Percentiles rank a stretch among this genome's conserved stretches.
Conservation (phyloP, 805 yeast species). For the Starmerella vaccinii region DNA sequence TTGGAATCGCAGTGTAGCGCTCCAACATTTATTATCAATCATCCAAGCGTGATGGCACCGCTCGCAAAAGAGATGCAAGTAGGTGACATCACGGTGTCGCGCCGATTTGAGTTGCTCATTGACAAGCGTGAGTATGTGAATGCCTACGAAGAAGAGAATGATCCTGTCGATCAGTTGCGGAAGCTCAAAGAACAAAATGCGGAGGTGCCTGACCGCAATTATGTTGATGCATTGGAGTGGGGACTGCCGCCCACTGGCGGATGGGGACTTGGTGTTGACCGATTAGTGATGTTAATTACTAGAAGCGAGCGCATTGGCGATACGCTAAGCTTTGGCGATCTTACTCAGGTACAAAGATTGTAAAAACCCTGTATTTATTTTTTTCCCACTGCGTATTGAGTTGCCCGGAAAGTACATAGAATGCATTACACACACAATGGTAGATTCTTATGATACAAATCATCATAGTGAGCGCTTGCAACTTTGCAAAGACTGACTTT, state of each 20-base stretch:
- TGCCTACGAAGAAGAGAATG: constrained; percentile 94
- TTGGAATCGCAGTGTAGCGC: constrained; percentile 53
- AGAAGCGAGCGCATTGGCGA: constrained; percentile 46
- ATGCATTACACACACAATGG: no score
- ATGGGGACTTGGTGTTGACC: constrained; percentile 90
- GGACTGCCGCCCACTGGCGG: constrained; percentile 98
- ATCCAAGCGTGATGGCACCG: constrained; percentile 80
- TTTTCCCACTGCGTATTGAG: no score
- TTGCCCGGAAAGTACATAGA: no score
- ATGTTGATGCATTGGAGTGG: constrained; percentile 69
- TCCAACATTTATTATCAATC: constrained; percentile 72
- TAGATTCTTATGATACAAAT: no score
- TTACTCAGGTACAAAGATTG: constrained; percentile 16
- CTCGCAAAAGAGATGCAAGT: constrained; percentile 55
- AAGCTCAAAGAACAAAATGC: constrained; percentile 52
- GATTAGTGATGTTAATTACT: constrained; percentile 70
- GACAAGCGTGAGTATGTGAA: constrained; percentile 73
- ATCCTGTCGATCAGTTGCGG: constrained; percentile 56
- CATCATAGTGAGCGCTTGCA: no score
- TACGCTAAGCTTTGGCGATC: constrained; percentile 20
- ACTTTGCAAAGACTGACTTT: no score
- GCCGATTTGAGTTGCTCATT: constrained; percentile 77
- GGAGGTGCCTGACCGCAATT: constrained; percentile 60
- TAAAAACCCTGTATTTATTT: constrained; percentile 1
- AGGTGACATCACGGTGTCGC: constrained; percentile 37